These are phyloP conservation scores for Citrus trifoliata DNA, from an alignment of 345 rosid genomes.

Conservation along the genomic window DNA sequence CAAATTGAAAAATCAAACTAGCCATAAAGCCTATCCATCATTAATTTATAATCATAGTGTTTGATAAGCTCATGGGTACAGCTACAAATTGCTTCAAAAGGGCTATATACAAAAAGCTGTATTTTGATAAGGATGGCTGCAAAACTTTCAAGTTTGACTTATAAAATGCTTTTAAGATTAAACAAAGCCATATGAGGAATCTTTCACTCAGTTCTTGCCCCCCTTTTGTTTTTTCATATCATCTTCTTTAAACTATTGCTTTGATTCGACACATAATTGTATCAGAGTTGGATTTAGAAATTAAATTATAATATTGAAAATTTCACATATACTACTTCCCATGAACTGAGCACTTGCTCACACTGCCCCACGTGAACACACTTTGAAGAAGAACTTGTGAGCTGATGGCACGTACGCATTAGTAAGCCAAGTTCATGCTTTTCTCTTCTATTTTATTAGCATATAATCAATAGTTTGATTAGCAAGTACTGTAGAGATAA, in stretches of 20 bases:
- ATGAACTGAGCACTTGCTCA: conserved; percentile 19
- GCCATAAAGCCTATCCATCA: neutral
- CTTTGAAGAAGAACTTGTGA: conserved; percentile 1
- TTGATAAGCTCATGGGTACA: neutral
- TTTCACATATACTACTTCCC: conserved; percentile 6
- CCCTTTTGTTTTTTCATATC: neutral
- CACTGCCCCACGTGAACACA: conserved; percentile 32
- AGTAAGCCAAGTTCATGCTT: neutral
- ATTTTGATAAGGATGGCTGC: conserved; percentile 3
- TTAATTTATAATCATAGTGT: neutral
- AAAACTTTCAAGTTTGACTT: conserved; percentile 23
- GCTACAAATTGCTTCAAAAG: neutral
- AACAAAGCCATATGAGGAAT: conserved; percentile 24
- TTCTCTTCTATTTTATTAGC: neutral
- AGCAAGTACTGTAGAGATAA: neutral
- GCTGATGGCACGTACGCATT: neutral
- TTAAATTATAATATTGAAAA: neutral
- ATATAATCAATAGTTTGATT: neutral
- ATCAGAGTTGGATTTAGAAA: conserved; percentile 10
- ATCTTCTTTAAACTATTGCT: neutral
- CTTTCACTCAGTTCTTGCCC: conserved; percentile 25
- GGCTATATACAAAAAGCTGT: conserved; percentile 4
- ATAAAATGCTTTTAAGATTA: conserved; percentile 17
- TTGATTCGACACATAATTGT: conserved; percentile 22
- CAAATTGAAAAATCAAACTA: conserved; percentile 2